These are phyloP conservation scores for Talaromyces borbonicus DNA, from an alignment of 495 filamentous ascomycete species.

Conservation along the genomic window DNA sequence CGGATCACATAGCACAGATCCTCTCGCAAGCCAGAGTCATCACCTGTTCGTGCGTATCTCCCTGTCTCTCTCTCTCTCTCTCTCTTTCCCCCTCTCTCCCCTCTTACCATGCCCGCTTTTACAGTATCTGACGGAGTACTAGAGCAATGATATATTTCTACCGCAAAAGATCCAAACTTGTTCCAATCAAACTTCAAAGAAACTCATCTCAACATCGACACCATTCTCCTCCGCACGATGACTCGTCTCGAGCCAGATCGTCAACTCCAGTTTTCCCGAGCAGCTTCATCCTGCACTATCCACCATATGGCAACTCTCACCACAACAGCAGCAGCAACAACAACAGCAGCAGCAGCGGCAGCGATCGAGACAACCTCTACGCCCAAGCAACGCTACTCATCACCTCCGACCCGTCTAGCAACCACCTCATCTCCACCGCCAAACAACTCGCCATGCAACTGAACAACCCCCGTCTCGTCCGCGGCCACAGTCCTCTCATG, in stretches of 20 bases:
- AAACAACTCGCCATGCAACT: slow-evolving; percentile 2
- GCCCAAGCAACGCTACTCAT: background rate
- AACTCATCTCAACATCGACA: background rate
- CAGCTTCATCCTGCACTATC: slow-evolving; percentile 17
- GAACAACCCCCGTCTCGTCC: slow-evolving; percentile 1
- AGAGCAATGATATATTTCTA: slow-evolving; percentile 63
- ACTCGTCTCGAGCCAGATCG: too few relatives aligned
- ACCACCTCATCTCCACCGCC: background rate
- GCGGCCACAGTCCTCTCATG: background rate
- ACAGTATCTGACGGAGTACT: background rate
- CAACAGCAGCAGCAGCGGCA: background rate
- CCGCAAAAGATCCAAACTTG: slow-evolving; percentile 46
- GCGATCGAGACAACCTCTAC: too few relatives aligned
- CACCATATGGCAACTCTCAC: too few relatives aligned
- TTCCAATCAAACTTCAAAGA: background rate
- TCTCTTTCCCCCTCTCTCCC: too few relatives aligned
- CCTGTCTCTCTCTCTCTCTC: slow-evolving; percentile 11
- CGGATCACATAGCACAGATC: background rate
- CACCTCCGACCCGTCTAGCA: slow-evolving; percentile 2
- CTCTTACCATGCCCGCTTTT: too few relatives aligned
- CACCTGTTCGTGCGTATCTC: slow-evolving; percentile 9
- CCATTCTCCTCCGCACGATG: too few relatives aligned
- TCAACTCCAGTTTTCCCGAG: slow-evolving; percentile 13
- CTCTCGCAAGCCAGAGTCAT: background rate
- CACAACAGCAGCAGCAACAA: background rate